Evolutionary conservation across 495 filamentous ascomycete genomes (phyloP), one percentile per base, ranked within the genome.

Genomic region (Hypoxylon fragiforme): DNA sequence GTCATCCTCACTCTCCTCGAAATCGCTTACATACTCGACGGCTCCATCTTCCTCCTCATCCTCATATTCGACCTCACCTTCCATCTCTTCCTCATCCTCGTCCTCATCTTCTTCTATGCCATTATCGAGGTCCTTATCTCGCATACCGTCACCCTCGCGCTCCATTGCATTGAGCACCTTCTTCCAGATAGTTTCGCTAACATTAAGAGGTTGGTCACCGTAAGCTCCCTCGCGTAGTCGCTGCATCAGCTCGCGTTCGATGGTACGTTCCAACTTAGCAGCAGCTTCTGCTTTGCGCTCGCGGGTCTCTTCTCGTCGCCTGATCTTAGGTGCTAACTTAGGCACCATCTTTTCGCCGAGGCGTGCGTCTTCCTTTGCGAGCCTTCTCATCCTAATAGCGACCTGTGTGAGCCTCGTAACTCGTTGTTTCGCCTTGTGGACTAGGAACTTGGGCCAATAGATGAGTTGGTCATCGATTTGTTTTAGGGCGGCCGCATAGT

Each of bases 401-500:
- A 98, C 95, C 75, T 97, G 95, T 32, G 91, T 95, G 65, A 98
- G 77, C 39, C 94, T 81, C 14, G 94, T 98, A 18, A 98, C 81
- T 53, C 94, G 87, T 75, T 98, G 94, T 76, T 98, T 98, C 20
- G 83, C 91, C 73, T 96, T 96, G 76, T 97, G 95, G 41, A 90
- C 73, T 54, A 97, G 74, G 70, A 96, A 96, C 66, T 96, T 96
- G 20, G 94, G 94, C 86, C 91, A 97, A 81, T 96, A 97, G 62
- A 91, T 87, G 40, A 98, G 80, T 7, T 87, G 81, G 55, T 88
- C 81, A 65, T 97, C 95, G 59, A 98, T 85, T 68, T 96, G 91
- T 49, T 85, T 79, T 15, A 97, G 81, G 0, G 94, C 95, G 55
- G 88, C 85, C 34, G 85, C 82, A 71, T 98, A 97, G 80, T 96